Conservation (phyloP, 345 rosid genomes). For the Linum tenue region DNA sequence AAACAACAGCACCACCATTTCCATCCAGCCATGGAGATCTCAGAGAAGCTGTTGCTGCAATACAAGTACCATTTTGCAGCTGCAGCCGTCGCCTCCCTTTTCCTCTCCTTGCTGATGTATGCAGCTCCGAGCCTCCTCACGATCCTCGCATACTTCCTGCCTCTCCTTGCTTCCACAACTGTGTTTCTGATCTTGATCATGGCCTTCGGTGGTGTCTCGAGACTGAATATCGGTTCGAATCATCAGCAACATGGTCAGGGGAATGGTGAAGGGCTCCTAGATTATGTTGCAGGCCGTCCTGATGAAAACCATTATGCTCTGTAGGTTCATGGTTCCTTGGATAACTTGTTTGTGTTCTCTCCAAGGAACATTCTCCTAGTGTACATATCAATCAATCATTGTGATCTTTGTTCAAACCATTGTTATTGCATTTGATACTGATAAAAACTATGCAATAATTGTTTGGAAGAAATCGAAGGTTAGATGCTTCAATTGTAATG, state of each 20-base stretch:
- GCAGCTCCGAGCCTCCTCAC: slow-evolving; percentile 48
- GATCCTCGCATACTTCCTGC: slow-evolving; percentile 68
- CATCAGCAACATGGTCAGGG: slow-evolving; percentile 21
- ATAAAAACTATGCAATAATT: slow-evolving; percentile 14
- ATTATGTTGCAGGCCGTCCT: slow-evolving; percentile 50
- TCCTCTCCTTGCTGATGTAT: slow-evolving; percentile 30
- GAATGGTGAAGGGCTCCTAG: slow-evolving; percentile 50
- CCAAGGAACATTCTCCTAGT: no score
- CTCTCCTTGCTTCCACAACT: slow-evolving; percentile 76
- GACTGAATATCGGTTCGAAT: slow-evolving; percentile 22
- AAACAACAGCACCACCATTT: neutral
- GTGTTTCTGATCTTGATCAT: slow-evolving; percentile 44
- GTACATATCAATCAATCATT: no score
- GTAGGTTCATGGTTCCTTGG: neutral
- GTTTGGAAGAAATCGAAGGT: no score
- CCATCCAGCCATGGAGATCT: slow-evolving; percentile 36
- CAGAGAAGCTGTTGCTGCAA: slow-evolving; percentile 45
- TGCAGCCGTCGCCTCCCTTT: slow-evolving; percentile 24
- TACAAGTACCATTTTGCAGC: slow-evolving; percentile 38
- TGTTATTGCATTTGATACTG: no score
- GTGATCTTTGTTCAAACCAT: no score
- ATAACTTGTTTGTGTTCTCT: no score
- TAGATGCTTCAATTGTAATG: no score
- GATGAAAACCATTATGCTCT: slow-evolving; percentile 4
- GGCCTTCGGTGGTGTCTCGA: slow-evolving; percentile 44